Conservation (phyloP, 202 grass and related monocot species). For the Elaeis oleifera region DNA sequence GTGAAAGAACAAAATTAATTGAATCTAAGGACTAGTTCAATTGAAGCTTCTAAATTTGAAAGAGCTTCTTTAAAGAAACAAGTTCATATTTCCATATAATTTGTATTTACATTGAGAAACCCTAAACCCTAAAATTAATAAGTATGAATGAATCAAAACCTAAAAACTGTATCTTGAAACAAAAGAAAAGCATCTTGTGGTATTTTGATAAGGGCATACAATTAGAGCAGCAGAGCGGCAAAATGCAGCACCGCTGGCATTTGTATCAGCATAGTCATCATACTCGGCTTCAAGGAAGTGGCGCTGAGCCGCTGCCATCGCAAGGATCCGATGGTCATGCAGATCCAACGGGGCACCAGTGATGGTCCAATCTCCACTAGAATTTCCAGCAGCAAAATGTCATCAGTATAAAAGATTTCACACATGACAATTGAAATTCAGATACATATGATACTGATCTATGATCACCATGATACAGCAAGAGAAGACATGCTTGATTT, state of each 20-base stretch:
- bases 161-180: constrained; percentile 5
- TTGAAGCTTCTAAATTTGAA: too few species aligned
- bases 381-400: background rate
- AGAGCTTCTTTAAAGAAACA: too few species aligned
- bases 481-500: background rate
- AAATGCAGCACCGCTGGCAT: constrained; percentile 66
- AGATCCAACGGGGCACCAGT: constrained; percentile 48
- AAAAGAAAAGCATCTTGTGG: background rate
- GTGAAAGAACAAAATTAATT: too few species aligned
- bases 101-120: too few species aligned
- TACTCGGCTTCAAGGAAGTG: constrained; percentile 82
- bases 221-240: constrained; percentile 72
- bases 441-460: background rate
- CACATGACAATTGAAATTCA: constrained; percentile 13
- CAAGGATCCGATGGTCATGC: constrained; percentile 61
- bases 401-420: background rate
- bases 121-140: too few species aligned
- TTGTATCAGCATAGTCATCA: constrained; percentile 72
- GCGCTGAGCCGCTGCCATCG: constrained; percentile 47
- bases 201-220: constrained; percentile 29
- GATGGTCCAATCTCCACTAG: constrained; percentile 60
- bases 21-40: too few species aligned
- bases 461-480: background rate
- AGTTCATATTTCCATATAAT: too few species aligned
- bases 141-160: too few species aligned